Evolutionary conservation across 2,329 filamentous ascomycete species (phyloP), one percentile per base, ranked within the genome.

Genomic region (Aspergillus sp.): DNA sequence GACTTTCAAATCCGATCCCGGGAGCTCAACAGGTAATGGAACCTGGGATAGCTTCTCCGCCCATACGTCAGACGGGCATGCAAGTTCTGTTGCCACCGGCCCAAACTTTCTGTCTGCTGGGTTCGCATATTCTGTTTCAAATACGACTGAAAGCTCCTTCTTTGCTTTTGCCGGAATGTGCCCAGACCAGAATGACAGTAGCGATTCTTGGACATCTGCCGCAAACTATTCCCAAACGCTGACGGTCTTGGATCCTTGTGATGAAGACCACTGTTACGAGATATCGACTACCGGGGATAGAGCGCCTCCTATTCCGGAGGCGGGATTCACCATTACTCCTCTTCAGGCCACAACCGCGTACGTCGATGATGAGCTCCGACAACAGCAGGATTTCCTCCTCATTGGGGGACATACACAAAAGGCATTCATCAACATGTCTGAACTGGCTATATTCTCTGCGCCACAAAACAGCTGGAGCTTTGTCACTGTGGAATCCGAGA

Each of bases 121-220:
- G 14, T 79, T 95, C 52, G 81, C 87, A 23, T 96, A 92, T 71
- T 88, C 90, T 14, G 54, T 67, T 11, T 19, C 81, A 81, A 33
- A 83, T 80, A 37, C 77, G 85, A 47, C 80, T 80, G 39, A 84
- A 82, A 64, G 60, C 54, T 63, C 69, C 40, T 62, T 75, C 44
- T 96, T 92, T 70, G 78, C 88, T 6, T 97, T 96, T 73, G 93
- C 92, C 37, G 93, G 93, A 64, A 96, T 97, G 91, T 98, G 93
- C 68, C 88, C 89, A 4, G 74, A 70, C 25, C 65, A 68, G 3
- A 73, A 73, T 7, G 70, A 73, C n/a, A 73, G 77, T 19, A 70
- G 74, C 17, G 68, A 76, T 6, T 79, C 80, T 31, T 92, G 91
- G 88, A 84, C 90, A 60, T 82, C 83, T 2, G 73, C 81, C 9